Conservation (phyloP, 176 grass and related monocot species). For the Hordeum marinum region DNA sequence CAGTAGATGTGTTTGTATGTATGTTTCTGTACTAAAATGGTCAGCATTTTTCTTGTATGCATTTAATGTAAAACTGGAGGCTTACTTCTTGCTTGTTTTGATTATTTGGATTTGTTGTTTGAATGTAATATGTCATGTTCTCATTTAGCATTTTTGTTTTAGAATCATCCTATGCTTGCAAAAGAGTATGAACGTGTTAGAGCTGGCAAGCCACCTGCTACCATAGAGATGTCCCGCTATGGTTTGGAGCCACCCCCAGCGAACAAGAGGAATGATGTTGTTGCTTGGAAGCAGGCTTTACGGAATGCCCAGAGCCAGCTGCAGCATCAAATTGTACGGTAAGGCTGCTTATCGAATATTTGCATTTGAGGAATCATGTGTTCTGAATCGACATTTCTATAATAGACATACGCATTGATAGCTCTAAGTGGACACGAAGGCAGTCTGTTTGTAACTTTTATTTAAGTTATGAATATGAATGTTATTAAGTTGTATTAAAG, state of each 20-base stretch:
- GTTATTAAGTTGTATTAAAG: background rate
- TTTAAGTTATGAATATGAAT: background rate
- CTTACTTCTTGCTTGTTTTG: background rate
- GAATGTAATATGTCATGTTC: background rate
- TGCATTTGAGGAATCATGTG: background rate
- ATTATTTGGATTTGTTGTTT: background rate
- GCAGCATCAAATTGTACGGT: constrained; percentile 93
- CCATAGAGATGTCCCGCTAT: constrained; percentile 95
- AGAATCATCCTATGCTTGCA: constrained; percentile 94
- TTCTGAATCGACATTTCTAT: constrained; percentile 2
- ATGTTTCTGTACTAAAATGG: background rate
- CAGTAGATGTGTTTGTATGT: background rate
- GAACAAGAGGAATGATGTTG: constrained; percentile 83
- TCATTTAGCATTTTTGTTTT: constrained; percentile 27
- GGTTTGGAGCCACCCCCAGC: constrained; percentile 76
- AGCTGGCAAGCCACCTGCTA: constrained; percentile 82
- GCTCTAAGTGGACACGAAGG: background rate
- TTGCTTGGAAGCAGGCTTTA: constrained; percentile 85
- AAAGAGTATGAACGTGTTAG: constrained; percentile 98
- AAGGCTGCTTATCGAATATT: constrained; percentile 13
- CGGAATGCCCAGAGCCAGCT: constrained; percentile 81
- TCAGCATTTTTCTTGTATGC: background rate
- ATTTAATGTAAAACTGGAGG: background rate
- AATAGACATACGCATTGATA: background rate
- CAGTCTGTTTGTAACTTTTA: background rate